Conservation (phyloP, 495 filamentous ascomycete species). For the Penicillium coprophilum region DNA sequence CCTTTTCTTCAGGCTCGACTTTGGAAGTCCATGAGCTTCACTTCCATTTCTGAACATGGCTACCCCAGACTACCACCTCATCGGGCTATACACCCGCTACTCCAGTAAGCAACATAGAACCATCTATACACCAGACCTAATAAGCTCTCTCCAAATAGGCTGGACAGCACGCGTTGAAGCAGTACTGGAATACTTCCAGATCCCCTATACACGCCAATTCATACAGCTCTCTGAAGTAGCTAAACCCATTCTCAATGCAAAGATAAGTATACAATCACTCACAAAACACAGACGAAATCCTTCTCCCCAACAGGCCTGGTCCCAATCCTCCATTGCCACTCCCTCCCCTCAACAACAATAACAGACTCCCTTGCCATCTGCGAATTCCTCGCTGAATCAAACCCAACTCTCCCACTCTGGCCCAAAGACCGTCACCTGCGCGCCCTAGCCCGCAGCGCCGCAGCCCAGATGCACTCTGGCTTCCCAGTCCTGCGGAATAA, state of each 20-base stretch:
- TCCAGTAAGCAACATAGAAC: conserved; percentile 26
- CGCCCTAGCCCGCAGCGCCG: conserved; percentile 50
- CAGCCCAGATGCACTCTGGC: conserved; percentile 56
- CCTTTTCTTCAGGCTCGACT: no score
- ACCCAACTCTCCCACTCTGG: conserved; percentile 46
- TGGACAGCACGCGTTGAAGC: conserved; percentile 39
- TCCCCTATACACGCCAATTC: conserved; percentile 28
- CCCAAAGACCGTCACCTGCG: conserved; percentile 44
- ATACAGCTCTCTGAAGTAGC: conserved; percentile 29
- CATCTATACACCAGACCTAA: conserved; percentile 2
- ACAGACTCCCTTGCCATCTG: conserved; percentile 55
- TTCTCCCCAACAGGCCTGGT: conserved; percentile 35
- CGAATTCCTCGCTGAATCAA: conserved; percentile 52
- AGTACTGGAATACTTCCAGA: conserved; percentile 40
- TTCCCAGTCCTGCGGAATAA: conserved; percentile 47
- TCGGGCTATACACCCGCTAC: conserved; percentile 36
- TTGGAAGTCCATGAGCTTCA: no score
- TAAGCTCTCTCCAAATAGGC: conserved; percentile 18
- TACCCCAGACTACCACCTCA: conserved; percentile 30
- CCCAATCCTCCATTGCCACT: conserved; percentile 32
- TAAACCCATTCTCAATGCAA: neutral
- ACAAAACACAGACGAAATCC: conserved; percentile 24
- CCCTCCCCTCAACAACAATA: conserved; percentile 31
- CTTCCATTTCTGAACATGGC: neutral
- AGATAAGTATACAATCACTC: neutral